Conservation (phyloP, 768 basidiomycete species). For the Russula dissimulans region DNA sequence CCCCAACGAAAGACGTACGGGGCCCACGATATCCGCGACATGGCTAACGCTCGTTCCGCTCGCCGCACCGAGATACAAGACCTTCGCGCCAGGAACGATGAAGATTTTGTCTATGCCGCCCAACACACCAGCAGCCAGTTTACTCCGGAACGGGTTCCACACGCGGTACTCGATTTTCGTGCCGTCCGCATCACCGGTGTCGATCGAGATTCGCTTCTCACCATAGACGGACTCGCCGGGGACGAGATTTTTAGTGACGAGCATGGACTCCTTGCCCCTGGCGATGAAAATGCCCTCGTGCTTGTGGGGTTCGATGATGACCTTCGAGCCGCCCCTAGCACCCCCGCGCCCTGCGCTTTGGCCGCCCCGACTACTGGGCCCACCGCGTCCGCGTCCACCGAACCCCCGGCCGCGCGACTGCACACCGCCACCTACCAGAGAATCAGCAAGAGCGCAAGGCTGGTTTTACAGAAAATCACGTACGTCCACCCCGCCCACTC, state of each 20-base stretch:
- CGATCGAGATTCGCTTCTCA: slow-evolving; percentile 92
- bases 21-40: slow-evolving; percentile 97
- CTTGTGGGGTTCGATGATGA: slow-evolving; percentile 89
- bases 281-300: slow-evolving; percentile 95
- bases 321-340: slow-evolving; percentile 73
- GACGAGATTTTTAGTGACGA: slow-evolving; percentile 96
- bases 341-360: slow-evolving; percentile 71
- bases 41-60: slow-evolving; percentile 97
- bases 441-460: not conserved
- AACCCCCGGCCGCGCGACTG: slow-evolving; percentile 26
- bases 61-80: slow-evolving; percentile 95
- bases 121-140: slow-evolving; percentile 93
- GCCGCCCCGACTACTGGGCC: slow-evolving; percentile 38
- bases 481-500: slow-evolving; percentile 21
- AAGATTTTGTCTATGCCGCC: slow-evolving; percentile 91
- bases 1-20: slow-evolving; percentile 42
- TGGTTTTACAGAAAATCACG: not conserved
- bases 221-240: slow-evolving; percentile 98
- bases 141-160: slow-evolving; percentile 98
- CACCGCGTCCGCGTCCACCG: slow-evolving; percentile 28
- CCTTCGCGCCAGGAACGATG: slow-evolving; percentile 90
- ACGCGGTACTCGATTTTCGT: slow-evolving; percentile 96
- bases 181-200: slow-evolving; percentile 51
- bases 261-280: slow-evolving; percentile 91
- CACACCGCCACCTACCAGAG: slow-evolving; percentile 22